Conservation (phyloP, 345 rosid species). For the Bretschneidera sinensis region DNA sequence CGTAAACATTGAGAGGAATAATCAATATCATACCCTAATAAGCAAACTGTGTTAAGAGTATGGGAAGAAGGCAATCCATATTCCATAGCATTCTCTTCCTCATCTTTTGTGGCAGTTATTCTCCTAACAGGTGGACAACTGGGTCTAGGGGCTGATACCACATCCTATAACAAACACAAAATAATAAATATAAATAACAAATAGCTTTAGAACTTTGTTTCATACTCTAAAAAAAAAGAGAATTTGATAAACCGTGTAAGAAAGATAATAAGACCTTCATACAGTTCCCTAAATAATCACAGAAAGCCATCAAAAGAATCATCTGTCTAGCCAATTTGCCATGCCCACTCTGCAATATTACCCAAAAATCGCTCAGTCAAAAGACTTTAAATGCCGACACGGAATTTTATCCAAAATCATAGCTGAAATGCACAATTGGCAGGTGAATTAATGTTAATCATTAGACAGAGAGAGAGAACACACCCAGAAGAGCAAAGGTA, state of each 20-base stretch:
- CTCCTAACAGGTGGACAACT: conserved; percentile 87
- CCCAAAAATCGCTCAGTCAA: background rate
- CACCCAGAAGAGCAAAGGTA: conserved; percentile 99
- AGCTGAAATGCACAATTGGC: background rate
- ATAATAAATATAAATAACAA: no score
- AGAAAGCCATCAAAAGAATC: conserved; percentile 92
- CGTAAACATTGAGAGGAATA: no score
- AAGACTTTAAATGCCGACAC: conserved; percentile 5
- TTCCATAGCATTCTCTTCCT: conserved; percentile 94
- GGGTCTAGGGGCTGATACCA: conserved; percentile 92
- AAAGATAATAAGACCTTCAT: conserved; percentile 50
- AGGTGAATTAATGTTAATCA: background rate
- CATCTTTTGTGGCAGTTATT: conserved; percentile 85
- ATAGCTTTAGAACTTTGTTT: background rate
- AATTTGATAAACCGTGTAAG: background rate
- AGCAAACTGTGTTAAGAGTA: conserved; percentile 88
- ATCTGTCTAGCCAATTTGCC: conserved; percentile 96
- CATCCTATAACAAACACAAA: conserved; percentile 54
- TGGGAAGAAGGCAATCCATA: conserved; percentile 99
- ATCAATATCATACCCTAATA: conserved; percentile 58
- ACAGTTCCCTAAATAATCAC: conserved; percentile 88
- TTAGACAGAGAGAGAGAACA: background rate
- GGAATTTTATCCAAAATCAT: background rate
- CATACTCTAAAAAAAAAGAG: conserved; percentile 5
- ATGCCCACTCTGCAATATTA: conserved; percentile 75